Evolutionary conservation across 2,329 filamentous ascomycete species (phyloP), one percentile per base, ranked within the genome.

Genomic region (Curvularia eragrostidis): DNA sequence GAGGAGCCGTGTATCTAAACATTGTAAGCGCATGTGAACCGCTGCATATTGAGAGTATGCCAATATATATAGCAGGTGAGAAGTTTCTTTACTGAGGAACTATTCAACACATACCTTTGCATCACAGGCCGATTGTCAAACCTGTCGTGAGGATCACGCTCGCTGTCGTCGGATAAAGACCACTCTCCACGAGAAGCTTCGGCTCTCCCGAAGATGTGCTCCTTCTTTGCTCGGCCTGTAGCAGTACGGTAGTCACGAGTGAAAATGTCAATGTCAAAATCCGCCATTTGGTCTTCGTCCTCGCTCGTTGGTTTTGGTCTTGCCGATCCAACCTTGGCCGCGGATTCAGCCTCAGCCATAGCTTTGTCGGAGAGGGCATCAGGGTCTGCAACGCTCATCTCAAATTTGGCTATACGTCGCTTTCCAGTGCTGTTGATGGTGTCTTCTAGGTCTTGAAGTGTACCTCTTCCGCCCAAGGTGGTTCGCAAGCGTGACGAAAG

Each of bases 341-440:
- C 64, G 58, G 64, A 74, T 53, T 51, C 69, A 62, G 59, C 71
- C 58, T 30, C 54, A 49, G 58, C 61, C 5, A 56, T 39, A 28
- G 41, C 62, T 32, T 65, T 69, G 12, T 70, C 62, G 55, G 72
- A 69, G 1, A 78, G 58, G 0, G 70, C 61, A 2, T 69, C 70
- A 15, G 76, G 73, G 48, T 78, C 72, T 2, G 81, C 77, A 32
- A 91, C 79, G 49, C 84, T 87, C 80, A 96, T 86, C 56, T 87
- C 84, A 47, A 96, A 80, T 59, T 89, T 88, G 6, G 89, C 91
- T 32, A 98, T 87, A 24, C 86, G 89, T 70, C 93, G 91, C 59
- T 87, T 90, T n/a, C 91, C 91, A 56, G 89, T 88, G 28, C 87
- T 83, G 65, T 92, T 93, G 52, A 96, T 79, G 12, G 85, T 81